Conservation (phyloP, 2,329 filamentous ascomycete species). For the Trichophyton schoenleinii region DNA sequence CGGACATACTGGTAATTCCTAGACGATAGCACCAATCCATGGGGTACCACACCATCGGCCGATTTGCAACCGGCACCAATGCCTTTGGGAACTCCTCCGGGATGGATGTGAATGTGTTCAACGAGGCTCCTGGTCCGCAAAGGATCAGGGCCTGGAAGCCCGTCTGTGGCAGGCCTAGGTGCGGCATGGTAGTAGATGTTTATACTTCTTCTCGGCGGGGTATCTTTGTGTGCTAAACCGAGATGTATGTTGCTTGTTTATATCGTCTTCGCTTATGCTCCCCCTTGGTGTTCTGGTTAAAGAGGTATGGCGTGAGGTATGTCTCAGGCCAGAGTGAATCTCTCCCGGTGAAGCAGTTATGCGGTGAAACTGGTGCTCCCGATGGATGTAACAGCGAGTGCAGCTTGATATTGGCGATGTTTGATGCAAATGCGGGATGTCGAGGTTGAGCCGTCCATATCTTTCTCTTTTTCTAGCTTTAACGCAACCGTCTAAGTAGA, state of each 20-base stretch:
- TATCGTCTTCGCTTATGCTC: neutral
- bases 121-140: constrained; percentile 37
- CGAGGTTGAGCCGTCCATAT: neutral
- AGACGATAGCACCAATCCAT: constrained; percentile 39
- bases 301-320: neutral
- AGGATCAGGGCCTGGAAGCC: constrained; percentile 40
- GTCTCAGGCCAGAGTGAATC: neutral
- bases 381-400: neutral
- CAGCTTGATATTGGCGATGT: neutral
- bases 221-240: neutral
- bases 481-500: neutral
- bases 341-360: neutral
- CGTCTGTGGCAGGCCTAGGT: constrained; percentile 6
- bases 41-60: constrained; percentile 40
- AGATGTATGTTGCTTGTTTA: neutral
- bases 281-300: neutral
- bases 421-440: neutral
- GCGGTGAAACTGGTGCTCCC: neutral
- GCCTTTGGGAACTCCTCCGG: constrained; percentile 39
- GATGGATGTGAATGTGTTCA: constrained; percentile 40
- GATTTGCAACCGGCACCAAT: constrained; percentile 38
- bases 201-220: constrained; percentile 5
- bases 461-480: neutral
- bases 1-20: constrained; percentile 34
- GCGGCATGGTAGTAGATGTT: neutral